Percentiles rank a stretch among this genome's conserved stretches.
Evolutionary conservation across 2,329 filamentous ascomycete species (phyloP).

Genomic region (Epichloe uncinata): DNA sequence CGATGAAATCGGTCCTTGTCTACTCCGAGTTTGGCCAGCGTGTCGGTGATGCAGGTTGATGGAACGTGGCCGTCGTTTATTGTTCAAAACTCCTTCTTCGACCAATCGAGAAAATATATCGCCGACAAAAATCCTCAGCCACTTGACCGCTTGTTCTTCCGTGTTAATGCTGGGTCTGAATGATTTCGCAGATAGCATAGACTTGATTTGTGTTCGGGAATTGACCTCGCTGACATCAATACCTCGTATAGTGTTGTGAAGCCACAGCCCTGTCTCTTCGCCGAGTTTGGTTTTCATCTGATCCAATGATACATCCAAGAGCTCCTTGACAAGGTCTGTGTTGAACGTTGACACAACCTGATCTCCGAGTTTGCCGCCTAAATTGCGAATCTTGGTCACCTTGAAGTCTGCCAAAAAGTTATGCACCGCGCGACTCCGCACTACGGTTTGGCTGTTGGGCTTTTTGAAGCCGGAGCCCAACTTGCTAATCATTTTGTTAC

Average conservation of each 20-base stretch:
- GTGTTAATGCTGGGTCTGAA: conserved; percentile 75
- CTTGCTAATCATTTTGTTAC: conserved; percentile 93
- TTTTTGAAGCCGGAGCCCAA: conserved; percentile 85
- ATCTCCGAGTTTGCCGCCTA: conserved; percentile 91
- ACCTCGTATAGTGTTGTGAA: conserved; percentile 74
- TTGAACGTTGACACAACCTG: conserved; percentile 70
- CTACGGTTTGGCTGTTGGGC: conserved; percentile 87
- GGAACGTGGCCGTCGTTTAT: conserved; percentile 73
- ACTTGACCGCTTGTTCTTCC: conserved; percentile 64
- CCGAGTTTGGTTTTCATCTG: conserved; percentile 67
- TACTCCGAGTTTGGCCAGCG: conserved; percentile 58
- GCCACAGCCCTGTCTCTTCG: conserved; percentile 74
- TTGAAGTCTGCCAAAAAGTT: conserved; percentile 76
- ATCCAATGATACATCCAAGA: conserved; percentile 59
- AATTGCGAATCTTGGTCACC: conserved; percentile 84
- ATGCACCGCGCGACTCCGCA: conserved; percentile 69
- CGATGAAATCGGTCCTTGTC: conserved; percentile 61
- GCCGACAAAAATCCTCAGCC: conserved; percentile 81
- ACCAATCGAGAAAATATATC: conserved; percentile 85
- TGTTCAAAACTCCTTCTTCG: conserved; percentile 80
- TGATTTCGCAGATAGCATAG: conserved; percentile 92
- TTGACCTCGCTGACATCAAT: conserved; percentile 83
- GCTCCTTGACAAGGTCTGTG: conserved; percentile 65
- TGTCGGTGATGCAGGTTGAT: conserved; percentile 76
- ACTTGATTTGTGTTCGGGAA: conserved; percentile 84